These are phyloP conservation scores for Carex parvula DNA, from an alignment of 176 grass and related monocot genomes.

Conservation along the genomic window DNA sequence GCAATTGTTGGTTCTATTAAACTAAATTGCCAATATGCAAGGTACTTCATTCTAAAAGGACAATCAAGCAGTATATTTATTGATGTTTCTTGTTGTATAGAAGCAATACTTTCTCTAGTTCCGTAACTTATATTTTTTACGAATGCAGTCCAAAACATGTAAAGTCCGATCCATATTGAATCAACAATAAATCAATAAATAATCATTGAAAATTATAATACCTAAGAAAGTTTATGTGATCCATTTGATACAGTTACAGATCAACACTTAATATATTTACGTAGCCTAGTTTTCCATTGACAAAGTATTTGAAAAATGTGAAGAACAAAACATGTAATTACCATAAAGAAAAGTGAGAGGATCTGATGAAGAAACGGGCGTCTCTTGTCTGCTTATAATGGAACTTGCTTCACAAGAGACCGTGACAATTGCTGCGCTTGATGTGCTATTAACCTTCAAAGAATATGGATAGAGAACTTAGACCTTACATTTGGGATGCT, in stretches of 20 bases:
- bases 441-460: conserved; percentile 52
- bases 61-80: not conserved
- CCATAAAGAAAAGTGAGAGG: conserved; percentile 88
- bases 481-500: not conserved
- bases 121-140: not conserved
- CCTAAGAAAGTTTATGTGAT: not conserved
- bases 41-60: not conserved
- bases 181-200: not conserved
- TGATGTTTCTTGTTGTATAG: not conserved
- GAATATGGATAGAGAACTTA: conserved; percentile 7
- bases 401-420: conserved; percentile 46
- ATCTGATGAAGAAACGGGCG: conserved; percentile 47
- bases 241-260: not conserved
- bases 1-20: not conserved
- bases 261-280: not conserved
- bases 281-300: not conserved
- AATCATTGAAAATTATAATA: conserved; percentile 1
- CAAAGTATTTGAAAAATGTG: not conserved
- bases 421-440: conserved; percentile 49
- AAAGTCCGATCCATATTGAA: not conserved
- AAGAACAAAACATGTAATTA: not conserved
- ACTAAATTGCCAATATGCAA: not conserved
- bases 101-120: not conserved
- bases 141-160: not conserved
- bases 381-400: conserved; percentile 89